These are phyloP conservation scores for Coprinopsis strossmayeri DNA, from an alignment of 768 basidiomycete genomes.

Conservation along the genomic window DNA sequence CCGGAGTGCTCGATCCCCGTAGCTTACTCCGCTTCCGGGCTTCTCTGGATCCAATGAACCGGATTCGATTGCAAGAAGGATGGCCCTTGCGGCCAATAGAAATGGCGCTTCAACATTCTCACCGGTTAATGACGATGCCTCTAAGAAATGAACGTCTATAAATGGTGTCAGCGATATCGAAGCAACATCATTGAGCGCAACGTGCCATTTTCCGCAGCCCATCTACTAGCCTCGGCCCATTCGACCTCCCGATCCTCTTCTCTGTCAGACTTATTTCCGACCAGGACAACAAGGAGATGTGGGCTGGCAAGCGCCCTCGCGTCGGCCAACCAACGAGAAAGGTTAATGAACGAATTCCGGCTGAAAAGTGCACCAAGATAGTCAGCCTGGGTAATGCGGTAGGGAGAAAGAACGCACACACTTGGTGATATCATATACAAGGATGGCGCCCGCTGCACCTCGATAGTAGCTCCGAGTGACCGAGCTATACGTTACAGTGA, in stretches of 20 bases:
- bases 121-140: constrained; percentile 86
- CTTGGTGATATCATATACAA: constrained; percentile 94
- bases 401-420: constrained; percentile 23
- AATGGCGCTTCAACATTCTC: constrained; percentile 96
- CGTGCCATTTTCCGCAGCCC: constrained; percentile 93
- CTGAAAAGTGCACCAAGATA: constrained; percentile 30
- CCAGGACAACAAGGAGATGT: constrained; percentile 81
- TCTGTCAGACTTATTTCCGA: constrained; percentile 93
- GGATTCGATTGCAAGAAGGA: constrained; percentile 86
- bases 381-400: not conserved
- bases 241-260: constrained; percentile 95
- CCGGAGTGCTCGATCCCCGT: constrained; percentile 88
- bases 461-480: constrained; percentile 96
- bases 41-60: constrained; percentile 90
- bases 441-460: constrained; percentile 85
- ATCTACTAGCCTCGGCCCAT: constrained; percentile 89
- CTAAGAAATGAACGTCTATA: constrained; percentile 86
- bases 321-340: constrained; percentile 89
- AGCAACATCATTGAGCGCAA: constrained; percentile 8
- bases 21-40: constrained; percentile 91
- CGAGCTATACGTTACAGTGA: constrained; percentile 42
- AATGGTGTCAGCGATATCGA: constrained; percentile 4
- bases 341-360: constrained; percentile 78
- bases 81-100: constrained; percentile 77
- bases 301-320: constrained; percentile 90